Evolutionary conservation across 495 filamentous ascomycete genomes (phyloP), one percentile per base, ranked within the genome.

Genomic region (Aspergillus nidulans): DNA sequence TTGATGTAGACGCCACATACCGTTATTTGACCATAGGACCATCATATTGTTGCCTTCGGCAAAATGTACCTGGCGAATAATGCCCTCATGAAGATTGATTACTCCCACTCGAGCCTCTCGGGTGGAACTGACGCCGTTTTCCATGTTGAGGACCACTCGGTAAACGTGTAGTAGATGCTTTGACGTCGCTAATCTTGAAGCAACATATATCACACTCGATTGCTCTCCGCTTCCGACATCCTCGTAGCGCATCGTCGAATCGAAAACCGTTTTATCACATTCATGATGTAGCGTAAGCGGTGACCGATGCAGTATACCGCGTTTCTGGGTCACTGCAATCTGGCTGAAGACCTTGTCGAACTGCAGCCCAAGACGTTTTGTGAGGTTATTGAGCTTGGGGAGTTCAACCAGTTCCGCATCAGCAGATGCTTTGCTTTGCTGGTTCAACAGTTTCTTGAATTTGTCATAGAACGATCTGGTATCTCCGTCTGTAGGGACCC

Each of bases 101-200:
- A 67, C 69, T 34, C 74, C 68, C 19, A 75, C 51, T 6, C 74
- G 71, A 15, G 69, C 73, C 26, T 57, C 65, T 42, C 68, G 63
- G 0, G 75, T 75, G 13, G 81, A 78, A 57, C 81, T 85, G 43
- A 85, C 72, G 8, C 82, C 83, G 48, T 81, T 82, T 39, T 71
- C 65, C 4, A 75, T 77, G 32, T 71, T 62, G 12, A 84, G 64
- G 3, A 70, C 61, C 15, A 77, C 66, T n/a, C 77, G 71, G 50
- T 79, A 80, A 30, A 84, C 63, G 49, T 72, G 70, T 21, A 83
- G 55, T 57, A 74, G 56, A 50, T 67, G 58, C 41, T 68, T 70
- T 19, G 62, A 60, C 13, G 60, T 67, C 23, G 16, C 26, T 13
- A 69, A 71, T 55, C 68, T 65, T 7, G 69, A 62, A 15, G 66